These are phyloP conservation scores for Lactarius hatsudake DNA, from an alignment of 768 basidiomycete species.

Conservation along the genomic window DNA sequence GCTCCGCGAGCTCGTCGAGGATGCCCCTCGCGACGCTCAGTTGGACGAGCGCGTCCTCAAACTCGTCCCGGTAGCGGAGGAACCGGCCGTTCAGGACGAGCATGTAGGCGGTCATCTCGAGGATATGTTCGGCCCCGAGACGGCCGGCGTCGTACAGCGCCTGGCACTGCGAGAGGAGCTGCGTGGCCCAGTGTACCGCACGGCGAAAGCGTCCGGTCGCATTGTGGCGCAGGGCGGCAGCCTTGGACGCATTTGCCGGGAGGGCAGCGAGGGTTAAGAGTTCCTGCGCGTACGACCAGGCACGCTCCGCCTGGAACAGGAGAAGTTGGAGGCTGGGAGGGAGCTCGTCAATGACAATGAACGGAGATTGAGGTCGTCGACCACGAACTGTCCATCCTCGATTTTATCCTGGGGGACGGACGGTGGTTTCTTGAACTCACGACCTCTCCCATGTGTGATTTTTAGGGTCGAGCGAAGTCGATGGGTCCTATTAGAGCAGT, in stretches of 20 bases:
- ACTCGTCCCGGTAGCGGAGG: constrained; percentile 71
- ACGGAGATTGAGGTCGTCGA: background rate
- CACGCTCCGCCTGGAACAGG: constrained; percentile 88
- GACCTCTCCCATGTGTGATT: constrained; percentile 84
- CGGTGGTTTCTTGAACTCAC: constrained; percentile 84
- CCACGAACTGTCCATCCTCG: constrained; percentile 80
- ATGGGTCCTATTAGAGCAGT: constrained; percentile 89
- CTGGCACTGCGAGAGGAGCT: constrained; percentile 72
- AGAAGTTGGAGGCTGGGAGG: constrained; percentile 68
- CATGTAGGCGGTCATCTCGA: constrained; percentile 76
- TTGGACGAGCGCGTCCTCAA: constrained; percentile 70
- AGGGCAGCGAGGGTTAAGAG: constrained; percentile 52
- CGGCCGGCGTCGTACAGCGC: constrained; percentile 51
- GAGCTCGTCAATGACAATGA: constrained; percentile 21
- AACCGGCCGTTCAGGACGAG: constrained; percentile 82
- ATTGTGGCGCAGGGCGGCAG: constrained; percentile 62
- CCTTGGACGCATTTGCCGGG: constrained; percentile 37
- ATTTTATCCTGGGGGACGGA: constrained; percentile 62
- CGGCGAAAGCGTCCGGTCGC: constrained; percentile 80
- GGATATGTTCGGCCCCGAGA: constrained; percentile 54
- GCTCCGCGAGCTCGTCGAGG: constrained; percentile 61
- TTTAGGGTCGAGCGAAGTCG: constrained; percentile 81
- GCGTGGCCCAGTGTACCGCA: constrained; percentile 73
- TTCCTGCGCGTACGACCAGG: constrained; percentile 88
- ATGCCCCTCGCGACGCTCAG: constrained; percentile 75